Base-by-base conservation (phyloP, 2,329 filamentous ascomycete genomes). In the Verticillium isaacii region DNA sequence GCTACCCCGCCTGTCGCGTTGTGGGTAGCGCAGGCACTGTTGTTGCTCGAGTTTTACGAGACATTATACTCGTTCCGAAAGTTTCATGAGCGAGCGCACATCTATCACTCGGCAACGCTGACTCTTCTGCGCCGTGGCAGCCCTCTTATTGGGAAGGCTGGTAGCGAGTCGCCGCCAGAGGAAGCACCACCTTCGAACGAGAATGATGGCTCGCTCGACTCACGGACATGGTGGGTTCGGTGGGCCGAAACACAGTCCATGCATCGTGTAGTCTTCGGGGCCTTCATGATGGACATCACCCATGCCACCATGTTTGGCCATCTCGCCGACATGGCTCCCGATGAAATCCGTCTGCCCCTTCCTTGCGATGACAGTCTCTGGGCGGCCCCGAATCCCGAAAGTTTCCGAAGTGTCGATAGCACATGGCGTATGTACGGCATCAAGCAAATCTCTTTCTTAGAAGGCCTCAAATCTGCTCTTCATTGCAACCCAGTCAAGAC, bases 271-370 rank as follows among this genome's bases (percentile, higher is more conserved):
- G 92, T 93, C 0, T 97, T 95, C 75, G 92, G 88, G 0, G 92
- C 93, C 0, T 97, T 97, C 72, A 90, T 96, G 69, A 86, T 96
- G 70, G 93, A 97, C 70, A 90, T 92, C 7, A 89, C 91, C 1
- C 93, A 97, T 72, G 92, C 92, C 1, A 93, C 91, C 25, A 95
- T 97, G 87, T 97, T 97, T 70, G 93, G 93, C 0, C 93, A 97
- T 72, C 88, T 89, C 0, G 92, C 92, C 0, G 91, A 93, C 64
- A 96, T 97, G 92, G 90, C 92, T 1, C 91, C 92, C 1, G 91
- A 96, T 69, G 93, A 97, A 74, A 90, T 97, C 76, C 87, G 91
- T 5, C 80, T 97, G 5, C 91, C 91, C 0, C 78, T 97, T 5
- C 93, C 93, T 0, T 97, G 93, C 71, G 92, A 96, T 69, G 92